These are phyloP conservation scores for Camelina neglecta DNA, from an alignment of 345 rosid species.

Conservation along the genomic window DNA sequence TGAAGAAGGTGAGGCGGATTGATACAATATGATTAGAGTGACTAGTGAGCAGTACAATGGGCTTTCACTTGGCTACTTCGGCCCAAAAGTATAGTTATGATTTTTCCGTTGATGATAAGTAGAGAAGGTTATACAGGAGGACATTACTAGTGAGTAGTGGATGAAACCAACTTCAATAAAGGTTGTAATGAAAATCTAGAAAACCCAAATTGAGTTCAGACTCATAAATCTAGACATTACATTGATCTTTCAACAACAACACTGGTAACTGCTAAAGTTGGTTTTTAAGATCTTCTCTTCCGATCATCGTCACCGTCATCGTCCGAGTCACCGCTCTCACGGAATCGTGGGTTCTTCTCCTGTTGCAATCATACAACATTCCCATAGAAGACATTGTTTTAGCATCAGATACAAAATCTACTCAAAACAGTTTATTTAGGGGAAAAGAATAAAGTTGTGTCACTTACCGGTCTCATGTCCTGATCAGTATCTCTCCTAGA, in stretches of 20 bases:
- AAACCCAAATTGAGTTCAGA: slow-evolving; percentile 23
- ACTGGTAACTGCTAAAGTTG: slow-evolving; percentile 16
- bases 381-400: slow-evolving; percentile 9
- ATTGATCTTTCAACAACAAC: slow-evolving; percentile 30
- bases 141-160: neutral
- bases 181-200: slow-evolving; percentile 26
- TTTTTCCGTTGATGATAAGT: neutral
- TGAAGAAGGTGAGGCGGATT: neutral
- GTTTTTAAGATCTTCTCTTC: slow-evolving; percentile 55
- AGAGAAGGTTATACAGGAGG: neutral
- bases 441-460: neutral
- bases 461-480: slow-evolving; percentile 46
- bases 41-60: neutral
- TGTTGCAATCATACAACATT: slow-evolving; percentile 42
- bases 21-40: neutral
- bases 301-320: slow-evolving; percentile 88
- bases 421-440: neutral
- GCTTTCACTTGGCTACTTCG: neutral
- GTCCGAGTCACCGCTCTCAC: slow-evolving; percentile 94
- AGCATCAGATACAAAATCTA: neutral
- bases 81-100: neutral
- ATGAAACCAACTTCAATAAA: neutral
- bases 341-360: slow-evolving; percentile 99
- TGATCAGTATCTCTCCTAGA: slow-evolving; percentile 38
- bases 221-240: slow-evolving; percentile 35